Evolutionary conservation across 75 land plant species (phyloP), one percentile per base, ranked within the genome.

Genomic region (Sequoia sempervirens): DNA sequence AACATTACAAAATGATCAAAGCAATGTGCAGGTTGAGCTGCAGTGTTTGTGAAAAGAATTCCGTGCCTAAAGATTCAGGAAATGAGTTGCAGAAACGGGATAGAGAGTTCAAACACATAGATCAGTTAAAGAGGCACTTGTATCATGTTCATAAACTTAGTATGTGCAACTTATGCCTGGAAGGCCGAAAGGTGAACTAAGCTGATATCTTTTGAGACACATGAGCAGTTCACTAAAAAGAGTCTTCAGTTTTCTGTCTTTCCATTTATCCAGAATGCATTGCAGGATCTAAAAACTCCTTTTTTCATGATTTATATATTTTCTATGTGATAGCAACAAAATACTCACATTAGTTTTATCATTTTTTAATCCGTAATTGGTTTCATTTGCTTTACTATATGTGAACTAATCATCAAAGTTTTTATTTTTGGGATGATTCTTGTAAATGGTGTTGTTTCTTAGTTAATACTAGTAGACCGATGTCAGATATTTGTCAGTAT

Each of bases 21-120:
- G 97, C 97, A 37, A 98, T 96, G 99, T 98, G 95, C 84, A 84
- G 91, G 86, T 92, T 98, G 34, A 92, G 94, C 4, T 98, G 99
- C 74, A 95, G 89, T 58, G 89, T 86, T 23, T 61, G n/a, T 61
- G 66, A 56, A 18, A 56, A 17, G 18, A 56, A 23, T 28, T 68
- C 9, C 0, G 32, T 10, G 32, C 10, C 28, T 68, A 68, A 68
- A 68, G 72, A 68, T 68, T 26, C 10, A 28, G 72, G 72, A 68
- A 68, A 87, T 80, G 95, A 89, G 47, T 89, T 81, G 23, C 45
- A 89, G 20, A 93, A 88, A 87, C 89, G 88, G 53, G 87, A 90
- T 83, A 82, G 66, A 47, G 91, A 85, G 68, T 97, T 92, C 83
- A 89, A 88, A 86, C 90, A 89, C 68, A 88, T 96, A 78, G 96